A percentile compares a stretch with the other conserved stretches of the same genome.
These are phyloP conservation scores for Ophiorrhiza pumila DNA, from an alignment of 257 asterid genomes.

Conservation along the genomic window DNA sequence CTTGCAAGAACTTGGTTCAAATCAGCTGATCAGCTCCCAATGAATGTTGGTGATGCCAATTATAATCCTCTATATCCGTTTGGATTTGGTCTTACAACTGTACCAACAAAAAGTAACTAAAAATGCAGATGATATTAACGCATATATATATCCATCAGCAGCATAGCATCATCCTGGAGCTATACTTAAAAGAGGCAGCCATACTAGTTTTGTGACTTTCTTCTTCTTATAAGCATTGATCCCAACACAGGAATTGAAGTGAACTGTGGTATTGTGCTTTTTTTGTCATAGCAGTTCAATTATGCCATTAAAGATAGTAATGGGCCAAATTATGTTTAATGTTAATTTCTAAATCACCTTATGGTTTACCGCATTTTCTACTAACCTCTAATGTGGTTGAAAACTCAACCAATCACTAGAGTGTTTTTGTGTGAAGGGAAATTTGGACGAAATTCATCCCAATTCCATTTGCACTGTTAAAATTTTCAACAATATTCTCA, in stretches of 20 bases:
- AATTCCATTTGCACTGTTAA: too few species aligned
- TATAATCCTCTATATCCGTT: conserved; percentile 73
- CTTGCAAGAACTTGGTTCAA: conserved; percentile 85
- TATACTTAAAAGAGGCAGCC: neutral
- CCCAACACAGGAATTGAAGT: neutral
- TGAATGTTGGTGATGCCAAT: conserved; percentile 73
- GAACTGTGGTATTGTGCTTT: neutral
- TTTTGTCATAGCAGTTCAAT: too few species aligned
- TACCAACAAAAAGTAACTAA: conserved; percentile 25
- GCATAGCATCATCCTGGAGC: neutral
- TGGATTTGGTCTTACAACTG: conserved; percentile 62
- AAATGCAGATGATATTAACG: neutral
- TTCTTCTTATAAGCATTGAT: neutral
- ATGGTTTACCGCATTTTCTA: too few species aligned
- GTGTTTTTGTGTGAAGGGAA: too few species aligned
- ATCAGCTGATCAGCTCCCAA: conserved; percentile 69
- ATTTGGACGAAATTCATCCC: too few species aligned
- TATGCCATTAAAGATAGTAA: too few species aligned
- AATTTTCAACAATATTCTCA: too few species aligned
- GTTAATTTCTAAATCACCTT: too few species aligned
- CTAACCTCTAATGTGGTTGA: too few species aligned
- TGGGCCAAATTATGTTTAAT: too few species aligned
- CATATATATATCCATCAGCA: too few species aligned
- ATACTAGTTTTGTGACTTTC: neutral
- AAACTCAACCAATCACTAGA: too few species aligned